Evolutionary conservation across 768 basidiomycete genomes (phyloP), one percentile per base, ranked within the genome.

Genomic region (Tricholoma terreum): DNA sequence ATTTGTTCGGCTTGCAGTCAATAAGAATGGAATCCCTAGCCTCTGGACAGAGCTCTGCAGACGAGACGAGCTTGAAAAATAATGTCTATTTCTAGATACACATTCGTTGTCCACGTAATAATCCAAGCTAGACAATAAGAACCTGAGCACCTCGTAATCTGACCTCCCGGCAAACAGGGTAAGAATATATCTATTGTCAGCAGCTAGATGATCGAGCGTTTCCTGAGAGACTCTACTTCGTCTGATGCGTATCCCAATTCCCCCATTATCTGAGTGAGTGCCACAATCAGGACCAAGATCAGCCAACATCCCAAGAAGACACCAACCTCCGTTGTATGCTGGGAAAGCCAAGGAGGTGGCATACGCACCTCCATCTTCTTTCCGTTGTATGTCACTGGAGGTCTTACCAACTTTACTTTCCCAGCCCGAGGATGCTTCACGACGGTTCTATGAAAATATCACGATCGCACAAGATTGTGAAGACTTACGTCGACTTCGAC

Each of bases 271-370:
- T 65, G 14, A 17, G 12, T 11, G 17, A 2, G 12, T 36, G 45
- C 43, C 38, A 21, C 19, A 2, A 14, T 61, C 54, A 52, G 42
- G 4, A 22, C 11, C 1, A 8, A 15, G 6, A 14, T 8, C 6
- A 15, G 3, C 22, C 4, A 6, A 52, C 17, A 55, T 33, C 34
- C 30, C 12, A 11, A 55, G 19, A 24, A 34, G 6, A 30, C 36
- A 62, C 69, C 52, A 54, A 87, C 88, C 83, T 92, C 89, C 3
- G 74, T 75, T 12, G 92, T 94, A 70, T 94, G 92, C 63, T 94
- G 84, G 52, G 90, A 91, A 21, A 92, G 77, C 80, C 85, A 93
- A n/a, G 92, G 92, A 10, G 92, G 92, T n/a, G 90, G 82, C 56
- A 83, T 79, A 50, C 75, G 79, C 40, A 93, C 80, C 30, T 82